Conservation (phyloP, 768 basidiomycete species). For the Pulveroboletus ravenelii region DNA sequence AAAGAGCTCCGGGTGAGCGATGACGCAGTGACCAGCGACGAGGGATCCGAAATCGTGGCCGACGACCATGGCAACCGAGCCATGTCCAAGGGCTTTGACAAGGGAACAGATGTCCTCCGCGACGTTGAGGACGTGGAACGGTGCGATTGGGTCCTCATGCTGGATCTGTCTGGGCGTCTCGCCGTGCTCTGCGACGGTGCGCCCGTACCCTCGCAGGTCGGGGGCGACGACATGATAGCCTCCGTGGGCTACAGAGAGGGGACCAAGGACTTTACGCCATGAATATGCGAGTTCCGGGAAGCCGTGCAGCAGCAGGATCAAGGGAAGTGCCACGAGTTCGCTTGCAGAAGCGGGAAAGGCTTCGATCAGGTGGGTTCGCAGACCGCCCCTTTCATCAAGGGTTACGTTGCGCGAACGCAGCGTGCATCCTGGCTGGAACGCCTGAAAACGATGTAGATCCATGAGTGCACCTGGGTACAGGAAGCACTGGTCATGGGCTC, state of each 20-base stretch:
- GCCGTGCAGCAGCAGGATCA: constrained; percentile 58
- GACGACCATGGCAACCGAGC: constrained; percentile 43
- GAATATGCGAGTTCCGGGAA: constrained; percentile 66
- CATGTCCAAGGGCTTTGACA: constrained; percentile 47
- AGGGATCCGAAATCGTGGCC: constrained; percentile 60
- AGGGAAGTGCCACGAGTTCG: constrained; percentile 31
- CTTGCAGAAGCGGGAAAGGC: constrained; percentile 30
- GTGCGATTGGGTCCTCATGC: constrained; percentile 47
- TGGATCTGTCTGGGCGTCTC: constrained; percentile 16
- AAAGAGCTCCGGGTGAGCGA: constrained; percentile 55
- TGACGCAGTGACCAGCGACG: constrained; percentile 49
- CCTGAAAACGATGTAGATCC: constrained; percentile 9
- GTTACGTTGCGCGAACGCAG: constrained; percentile 35
- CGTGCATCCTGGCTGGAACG: constrained; percentile 29
- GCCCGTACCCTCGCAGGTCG: constrained; percentile 56
- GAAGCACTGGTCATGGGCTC: neutral
- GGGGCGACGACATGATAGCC: constrained; percentile 63
- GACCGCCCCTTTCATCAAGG: constrained; percentile 43
- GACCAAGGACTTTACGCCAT: constrained; percentile 55
- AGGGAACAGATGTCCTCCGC: constrained; percentile 50
- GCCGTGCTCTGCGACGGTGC: constrained; percentile 27
- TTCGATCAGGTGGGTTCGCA: constrained; percentile 46
- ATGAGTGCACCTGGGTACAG: constrained; percentile 4
- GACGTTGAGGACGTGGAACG: constrained; percentile 49
- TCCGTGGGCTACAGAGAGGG: constrained; percentile 36